These are phyloP conservation scores for Piedraia hortae DNA, from an alignment of 2,329 filamentous ascomycete species.

Conservation along the genomic window DNA sequence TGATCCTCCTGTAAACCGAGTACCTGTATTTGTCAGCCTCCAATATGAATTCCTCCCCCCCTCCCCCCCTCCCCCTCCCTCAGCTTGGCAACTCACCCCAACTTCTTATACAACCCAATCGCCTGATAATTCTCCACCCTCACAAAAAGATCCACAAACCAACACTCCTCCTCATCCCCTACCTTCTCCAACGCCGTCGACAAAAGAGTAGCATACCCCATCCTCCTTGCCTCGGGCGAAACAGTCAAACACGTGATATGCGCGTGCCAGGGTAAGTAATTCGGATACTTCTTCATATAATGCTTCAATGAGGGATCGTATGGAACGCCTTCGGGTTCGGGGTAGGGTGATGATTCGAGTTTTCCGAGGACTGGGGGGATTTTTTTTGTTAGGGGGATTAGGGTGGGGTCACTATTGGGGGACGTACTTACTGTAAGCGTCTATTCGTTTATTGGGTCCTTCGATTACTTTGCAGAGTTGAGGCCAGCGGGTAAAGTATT, in stretches of 20 bases:
- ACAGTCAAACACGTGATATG: conserved; percentile 93
- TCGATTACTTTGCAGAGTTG: conserved; percentile 81
- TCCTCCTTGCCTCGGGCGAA: conserved; percentile 55
- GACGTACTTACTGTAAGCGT: conserved; percentile 55
- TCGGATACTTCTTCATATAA: conserved; percentile 17
- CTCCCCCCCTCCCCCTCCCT: not conserved
- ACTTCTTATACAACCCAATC: conserved; percentile 62
- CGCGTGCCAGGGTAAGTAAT: conserved; percentile 97
- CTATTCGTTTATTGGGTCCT: conserved; percentile 60
- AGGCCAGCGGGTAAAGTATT: conserved; percentile 90
- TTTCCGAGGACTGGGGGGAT: conserved; percentile 68
- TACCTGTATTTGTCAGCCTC: conserved; percentile 20
- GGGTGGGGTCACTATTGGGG: not conserved
- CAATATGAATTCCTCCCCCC: not conserved
- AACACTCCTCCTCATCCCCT: conserved; percentile 57
- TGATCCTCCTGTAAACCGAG: conserved; percentile 64
- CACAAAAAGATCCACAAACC: conserved; percentile 92
- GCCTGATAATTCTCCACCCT: conserved; percentile 67
- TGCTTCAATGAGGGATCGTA: conserved; percentile 28
- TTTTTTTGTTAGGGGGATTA: conserved; percentile 1
- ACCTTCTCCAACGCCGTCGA: conserved; percentile 57
- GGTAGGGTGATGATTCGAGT: conserved; percentile 54
- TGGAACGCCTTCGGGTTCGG: conserved; percentile 35
- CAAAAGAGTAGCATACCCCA: conserved; percentile 65
- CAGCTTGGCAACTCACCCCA: conserved; percentile 32